A percentile compares a stretch with the other conserved stretches of the same genome.
phyloP scores from a whole-genome alignment of 441 rosid species.

The Caryocar brasiliense region DNA sequence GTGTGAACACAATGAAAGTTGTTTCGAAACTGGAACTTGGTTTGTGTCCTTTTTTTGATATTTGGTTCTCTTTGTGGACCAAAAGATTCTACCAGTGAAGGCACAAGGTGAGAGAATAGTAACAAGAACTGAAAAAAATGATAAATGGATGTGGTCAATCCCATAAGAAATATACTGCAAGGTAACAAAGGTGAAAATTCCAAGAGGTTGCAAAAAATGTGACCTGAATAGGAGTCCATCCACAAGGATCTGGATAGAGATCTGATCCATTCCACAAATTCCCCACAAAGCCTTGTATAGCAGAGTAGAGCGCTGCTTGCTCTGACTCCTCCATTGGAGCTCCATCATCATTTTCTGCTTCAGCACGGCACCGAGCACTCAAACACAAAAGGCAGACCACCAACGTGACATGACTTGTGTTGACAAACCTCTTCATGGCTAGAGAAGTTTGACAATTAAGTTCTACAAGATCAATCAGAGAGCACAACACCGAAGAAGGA shows the following conservation, averaged over 20 bases:
- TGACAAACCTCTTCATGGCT: conserved; percentile 17
- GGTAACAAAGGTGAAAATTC: conserved; percentile 13
- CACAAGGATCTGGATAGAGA: conserved; percentile 94
- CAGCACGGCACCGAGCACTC: conserved; percentile 27
- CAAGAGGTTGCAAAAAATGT: neutral
- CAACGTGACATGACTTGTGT: conserved; percentile 14
- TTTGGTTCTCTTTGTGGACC: too few relatives aligned
- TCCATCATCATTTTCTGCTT: conserved; percentile 31
- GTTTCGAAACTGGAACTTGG: too few relatives aligned
- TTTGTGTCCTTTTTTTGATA: too few relatives aligned
- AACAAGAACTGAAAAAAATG: neutral
- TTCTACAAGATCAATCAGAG: neutral
- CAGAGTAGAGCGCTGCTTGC: conserved; percentile 54
- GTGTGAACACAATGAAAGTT: too few relatives aligned
- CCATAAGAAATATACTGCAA: conserved; percentile 4
- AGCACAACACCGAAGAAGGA: neutral
- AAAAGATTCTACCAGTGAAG: too few relatives aligned
- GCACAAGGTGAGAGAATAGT: too few relatives aligned
- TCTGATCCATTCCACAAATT: conserved; percentile 82
- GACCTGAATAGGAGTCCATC: conserved; percentile 99
- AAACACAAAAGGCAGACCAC: conserved; percentile 28
- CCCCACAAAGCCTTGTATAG: conserved; percentile 81
- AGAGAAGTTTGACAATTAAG: neutral
- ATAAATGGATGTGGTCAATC: neutral
- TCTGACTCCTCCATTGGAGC: conserved; percentile 77